phyloP scores from a whole-genome alignment of 108 stramenopile species.

The Asterionellopsis glacialis region DNA sequence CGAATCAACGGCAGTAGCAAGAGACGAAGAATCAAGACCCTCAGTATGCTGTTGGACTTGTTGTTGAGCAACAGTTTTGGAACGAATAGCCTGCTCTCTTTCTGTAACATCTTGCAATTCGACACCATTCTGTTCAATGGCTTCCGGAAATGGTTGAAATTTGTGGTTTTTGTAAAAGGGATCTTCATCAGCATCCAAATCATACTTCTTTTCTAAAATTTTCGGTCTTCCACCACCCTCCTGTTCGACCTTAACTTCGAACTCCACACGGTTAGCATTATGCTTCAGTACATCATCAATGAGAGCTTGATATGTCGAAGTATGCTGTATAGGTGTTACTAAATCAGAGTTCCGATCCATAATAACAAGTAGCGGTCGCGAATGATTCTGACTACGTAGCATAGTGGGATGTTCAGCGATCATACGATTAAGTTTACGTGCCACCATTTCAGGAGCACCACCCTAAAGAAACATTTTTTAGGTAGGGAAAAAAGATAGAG shows the following conservation, averaged over 20 bases:
- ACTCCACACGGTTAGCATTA: conserved; percentile 88
- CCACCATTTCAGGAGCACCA: conserved; percentile 96
- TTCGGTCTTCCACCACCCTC: conserved; percentile 42
- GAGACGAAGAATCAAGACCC: conserved; percentile 42
- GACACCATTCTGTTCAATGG: conserved; percentile 91
- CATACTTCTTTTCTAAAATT: conserved; percentile 76
- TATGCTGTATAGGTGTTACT: conserved; percentile 89
- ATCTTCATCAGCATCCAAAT: conserved; percentile 90
- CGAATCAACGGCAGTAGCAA: conserved; percentile 89
- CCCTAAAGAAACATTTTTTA: conserved; percentile 36
- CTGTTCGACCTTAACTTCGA: conserved; percentile 46
- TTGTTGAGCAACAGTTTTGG: conserved; percentile 26
- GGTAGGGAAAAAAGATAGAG: conserved; percentile 4
- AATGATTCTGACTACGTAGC: conserved; percentile 32
- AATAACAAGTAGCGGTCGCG: conserved; percentile 90
- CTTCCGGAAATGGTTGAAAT: conserved; percentile 94
- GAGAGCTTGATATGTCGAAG: conserved; percentile 93
- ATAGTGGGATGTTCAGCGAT: conserved; percentile 82
- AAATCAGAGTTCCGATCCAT: conserved; percentile 94
- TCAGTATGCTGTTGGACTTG: conserved; percentile 19
- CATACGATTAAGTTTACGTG: conserved; percentile 81
- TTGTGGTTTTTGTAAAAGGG: conserved; percentile 86
- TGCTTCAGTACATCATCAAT: conserved; percentile 93
- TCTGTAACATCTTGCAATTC: conserved; percentile 90
- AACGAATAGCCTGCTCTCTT: conserved; percentile 73